Evolutionary conservation across 805 yeast genomes (phyloP).

Genomic region (Zygosaccharomyces lentus): DNA sequence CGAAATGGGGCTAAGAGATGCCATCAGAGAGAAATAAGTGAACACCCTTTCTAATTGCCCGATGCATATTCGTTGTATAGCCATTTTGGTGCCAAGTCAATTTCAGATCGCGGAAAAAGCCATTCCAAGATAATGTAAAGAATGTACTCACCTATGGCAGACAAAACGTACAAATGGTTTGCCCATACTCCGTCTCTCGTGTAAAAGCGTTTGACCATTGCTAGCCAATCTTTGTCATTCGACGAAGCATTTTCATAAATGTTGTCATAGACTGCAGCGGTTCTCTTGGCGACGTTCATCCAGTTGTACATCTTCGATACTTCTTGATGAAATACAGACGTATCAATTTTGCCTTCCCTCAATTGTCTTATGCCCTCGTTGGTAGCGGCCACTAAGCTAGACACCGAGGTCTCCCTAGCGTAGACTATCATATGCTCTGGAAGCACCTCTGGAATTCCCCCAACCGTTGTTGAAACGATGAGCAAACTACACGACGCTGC

Average conservation of each 20-base stretch:
- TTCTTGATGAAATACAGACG: constrained; percentile 71
- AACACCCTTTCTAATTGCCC: constrained; percentile 2
- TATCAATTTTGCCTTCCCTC: constrained; percentile 56
- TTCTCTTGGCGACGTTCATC: constrained; percentile 81
- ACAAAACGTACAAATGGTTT: constrained; percentile 74
- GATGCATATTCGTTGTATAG: constrained; percentile 36
- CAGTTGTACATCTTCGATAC: constrained; percentile 85
- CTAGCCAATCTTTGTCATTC: constrained; percentile 50
- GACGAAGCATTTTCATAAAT: constrained; percentile 36
- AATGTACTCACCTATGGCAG: constrained; percentile 76
- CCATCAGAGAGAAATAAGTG: neutral
- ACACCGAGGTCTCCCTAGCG: constrained; percentile 78
- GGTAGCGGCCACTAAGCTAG: constrained; percentile 69
- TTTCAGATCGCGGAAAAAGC: constrained; percentile 59
- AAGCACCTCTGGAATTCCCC: constrained; percentile 95
- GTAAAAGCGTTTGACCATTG: constrained; percentile 60
- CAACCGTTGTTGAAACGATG: constrained; percentile 93
- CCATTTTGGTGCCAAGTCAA: constrained; percentile 83
- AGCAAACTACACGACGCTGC: constrained; percentile 95
- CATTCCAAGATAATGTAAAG: constrained; percentile 60
- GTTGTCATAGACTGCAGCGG: constrained; percentile 72
- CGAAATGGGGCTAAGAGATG: constrained; percentile 1
- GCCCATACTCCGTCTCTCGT: constrained; percentile 64
- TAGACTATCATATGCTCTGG: constrained; percentile 92
- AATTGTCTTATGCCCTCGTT: constrained; percentile 62